Evolutionary conservation across 306 rosid genomes (phyloP), one percentile per base, ranked within the genome.

Genomic region (Abrus precatorius): DNA sequence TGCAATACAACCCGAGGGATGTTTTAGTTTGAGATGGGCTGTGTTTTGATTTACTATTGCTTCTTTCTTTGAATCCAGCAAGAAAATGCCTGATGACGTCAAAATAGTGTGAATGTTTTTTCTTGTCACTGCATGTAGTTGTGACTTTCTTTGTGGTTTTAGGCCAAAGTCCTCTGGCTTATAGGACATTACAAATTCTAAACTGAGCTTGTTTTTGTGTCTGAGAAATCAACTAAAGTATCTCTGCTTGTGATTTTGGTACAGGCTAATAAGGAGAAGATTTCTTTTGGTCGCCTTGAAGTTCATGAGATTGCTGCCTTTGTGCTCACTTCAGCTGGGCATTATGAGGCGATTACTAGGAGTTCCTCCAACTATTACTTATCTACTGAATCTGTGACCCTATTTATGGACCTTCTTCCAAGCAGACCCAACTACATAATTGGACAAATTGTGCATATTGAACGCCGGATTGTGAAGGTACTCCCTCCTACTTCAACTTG

Each of bases 361-460:
- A 96, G 90, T 81, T 87, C 87, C 83, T 84, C 94, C 53, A 91
- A 92, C 88, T 89, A 96, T 88, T 93, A 84, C 84, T 83, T 96
- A 68, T 93, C 99, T 32, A 70, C 90, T 43, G 99, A 92, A 92
- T 96, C 98, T 5, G 97, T 93, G 82, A 95, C 93, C 73, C 89
- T 96, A 50, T 96, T 96, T 85, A 88, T 88, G 2, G 99, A 90
- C 75, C 92, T 83, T 84, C 92, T 89, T 84, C 93, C 92, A 1
- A 78, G 86, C 86, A 88, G 89, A 82, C 94, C 97, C 79, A 92
- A 89, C 90, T 92, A 88, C 85, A 96, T 96, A 72, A 97, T 96
- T 76, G 99, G 98, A 80, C 99, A 93, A 92, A 88, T 96, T 85
- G 99, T 96, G 88, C 99, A 96, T 87, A 89, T 92, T 28, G 99